Conservation (phyloP, 345 rosid genomes). For the Laguncularia racemosa region DNA sequence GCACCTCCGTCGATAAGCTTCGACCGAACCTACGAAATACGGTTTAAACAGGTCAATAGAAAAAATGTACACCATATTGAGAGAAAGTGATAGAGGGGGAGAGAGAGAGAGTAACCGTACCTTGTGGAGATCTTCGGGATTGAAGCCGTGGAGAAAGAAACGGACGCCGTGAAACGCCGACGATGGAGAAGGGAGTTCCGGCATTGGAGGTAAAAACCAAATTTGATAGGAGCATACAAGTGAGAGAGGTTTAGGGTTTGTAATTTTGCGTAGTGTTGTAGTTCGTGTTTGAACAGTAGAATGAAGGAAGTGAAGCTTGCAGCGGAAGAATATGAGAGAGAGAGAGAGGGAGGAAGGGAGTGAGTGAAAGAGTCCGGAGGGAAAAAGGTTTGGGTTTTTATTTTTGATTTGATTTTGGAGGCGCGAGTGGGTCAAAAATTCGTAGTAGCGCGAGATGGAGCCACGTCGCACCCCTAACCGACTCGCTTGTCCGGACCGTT, state of each 20-base stretch:
- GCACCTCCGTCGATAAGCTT: constrained; percentile 75
- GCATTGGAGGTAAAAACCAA: constrained; percentile 10
- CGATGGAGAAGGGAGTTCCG: constrained; percentile 26
- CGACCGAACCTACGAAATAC: constrained; percentile 37
- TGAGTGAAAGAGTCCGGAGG: too few species aligned
- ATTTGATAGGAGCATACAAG: background rate
- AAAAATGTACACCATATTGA: background rate
- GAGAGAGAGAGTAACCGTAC: constrained; percentile 12
- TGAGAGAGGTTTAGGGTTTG: constrained; percentile 13
- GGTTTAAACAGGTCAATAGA: background rate
- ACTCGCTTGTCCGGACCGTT: too few species aligned
- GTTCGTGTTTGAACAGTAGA: background rate
- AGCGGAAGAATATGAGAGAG: constrained; percentile 18
- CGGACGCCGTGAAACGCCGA: constrained; percentile 52
- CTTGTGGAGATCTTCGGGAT: constrained; percentile 25
- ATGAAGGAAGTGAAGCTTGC: constrained; percentile 15
- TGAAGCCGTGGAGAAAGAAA: constrained; percentile 66
- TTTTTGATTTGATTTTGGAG: constrained; percentile 16
- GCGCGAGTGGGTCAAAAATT: constrained; percentile 22
- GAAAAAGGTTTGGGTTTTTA: constrained; percentile 4
- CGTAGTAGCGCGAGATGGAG: too few species aligned
- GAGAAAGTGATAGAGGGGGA: background rate
- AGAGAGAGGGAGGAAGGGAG: background rate
- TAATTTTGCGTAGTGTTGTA: constrained; percentile 7
- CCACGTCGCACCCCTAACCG: too few species aligned